A percentile compares a stretch with the other conserved stretches of the same genome.
phyloP scores from a whole-genome alignment of 225 moss, liverwort and hornwort genomes.

The Polytrichum commune region DNA sequence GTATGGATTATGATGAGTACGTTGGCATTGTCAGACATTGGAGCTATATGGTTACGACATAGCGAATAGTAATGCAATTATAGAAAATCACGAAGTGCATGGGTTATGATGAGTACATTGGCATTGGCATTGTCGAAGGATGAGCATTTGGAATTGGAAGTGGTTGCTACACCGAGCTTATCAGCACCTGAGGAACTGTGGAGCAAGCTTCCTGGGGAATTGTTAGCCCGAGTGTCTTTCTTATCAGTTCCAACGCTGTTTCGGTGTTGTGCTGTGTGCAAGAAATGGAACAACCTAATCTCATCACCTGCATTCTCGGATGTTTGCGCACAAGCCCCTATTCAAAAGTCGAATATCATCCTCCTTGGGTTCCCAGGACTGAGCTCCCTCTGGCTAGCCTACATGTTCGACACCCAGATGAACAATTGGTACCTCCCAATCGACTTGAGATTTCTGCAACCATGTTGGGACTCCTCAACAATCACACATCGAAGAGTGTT shows the following conservation, averaged over 20 bases:
- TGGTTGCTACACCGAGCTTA: neutral
- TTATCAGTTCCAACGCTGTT: slow-evolving; percentile 28
- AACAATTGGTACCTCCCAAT: slow-evolving; percentile 31
- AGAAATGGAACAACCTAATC: slow-evolving; percentile 27
- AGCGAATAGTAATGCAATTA: neutral
- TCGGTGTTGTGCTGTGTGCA: slow-evolving; percentile 28
- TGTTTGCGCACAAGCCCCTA: slow-evolving; percentile 16
- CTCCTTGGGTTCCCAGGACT: slow-evolving; percentile 30
- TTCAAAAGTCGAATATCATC: slow-evolving; percentile 20
- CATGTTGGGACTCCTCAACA: slow-evolving; percentile 11
- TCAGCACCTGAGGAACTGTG: slow-evolving; percentile 1
- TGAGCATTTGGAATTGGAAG: neutral
- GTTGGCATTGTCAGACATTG: too few species aligned
- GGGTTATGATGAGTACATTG: neutral
- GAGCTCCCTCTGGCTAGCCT: slow-evolving; percentile 27
- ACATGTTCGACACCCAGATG: slow-evolving; percentile 23
- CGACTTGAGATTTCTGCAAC: slow-evolving; percentile 26
- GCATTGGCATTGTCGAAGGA: neutral
- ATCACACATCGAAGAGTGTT: slow-evolving; percentile 20
- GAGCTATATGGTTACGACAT: too few species aligned
- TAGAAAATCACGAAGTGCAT: neutral
- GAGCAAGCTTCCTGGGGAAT: slow-evolving; percentile 35
- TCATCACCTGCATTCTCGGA: slow-evolving; percentile 25
- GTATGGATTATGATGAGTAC: too few species aligned
- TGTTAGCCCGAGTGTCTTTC: slow-evolving; percentile 22